These are phyloP conservation scores for Hypsizygus marmoreus DNA, from an alignment of 768 basidiomycete genomes.

Conservation along the genomic window DNA sequence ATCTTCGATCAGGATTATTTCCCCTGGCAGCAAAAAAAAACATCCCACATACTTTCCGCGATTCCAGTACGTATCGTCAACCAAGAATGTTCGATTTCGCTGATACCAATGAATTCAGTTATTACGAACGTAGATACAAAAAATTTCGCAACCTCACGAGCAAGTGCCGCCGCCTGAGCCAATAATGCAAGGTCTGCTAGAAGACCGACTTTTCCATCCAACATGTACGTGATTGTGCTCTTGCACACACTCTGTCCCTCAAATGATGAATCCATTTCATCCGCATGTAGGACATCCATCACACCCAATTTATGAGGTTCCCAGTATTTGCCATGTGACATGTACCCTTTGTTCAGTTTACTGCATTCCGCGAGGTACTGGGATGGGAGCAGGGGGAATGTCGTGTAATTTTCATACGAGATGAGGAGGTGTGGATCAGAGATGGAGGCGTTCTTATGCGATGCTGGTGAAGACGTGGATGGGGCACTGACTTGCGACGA, in stretches of 20 bases:
- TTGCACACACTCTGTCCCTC: slow-evolving; percentile 40
- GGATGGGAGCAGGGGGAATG: slow-evolving; percentile 55
- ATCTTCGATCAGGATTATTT: not conserved
- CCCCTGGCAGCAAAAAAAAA: not conserved
- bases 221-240: slow-evolving; percentile 72
- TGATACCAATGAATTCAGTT: slow-evolving; percentile 23
- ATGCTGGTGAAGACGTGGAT: slow-evolving; percentile 12
- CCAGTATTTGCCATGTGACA: slow-evolving; percentile 59
- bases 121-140: not conserved
- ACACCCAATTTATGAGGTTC: slow-evolving; percentile 30
- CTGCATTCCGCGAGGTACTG: slow-evolving; percentile 62
- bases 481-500: slow-evolving; percentile 17
- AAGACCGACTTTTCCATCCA: slow-evolving; percentile 68
- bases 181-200: slow-evolving; percentile 64
- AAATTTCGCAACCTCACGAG: slow-evolving; percentile 53
- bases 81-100: slow-evolving; percentile 66
- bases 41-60: slow-evolving; percentile 57
- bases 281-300: slow-evolving; percentile 37
- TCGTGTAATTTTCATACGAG: slow-evolving; percentile 59
- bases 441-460: slow-evolving; percentile 13
- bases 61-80: slow-evolving; percentile 75
- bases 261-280: slow-evolving; percentile 21
- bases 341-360: slow-evolving; percentile 46
- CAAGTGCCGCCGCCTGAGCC: slow-evolving; percentile 67
- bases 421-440: slow-evolving; percentile 22